Conservation (phyloP, 129 eudicot genomes). For the Dittrichia graveolens region DNA sequence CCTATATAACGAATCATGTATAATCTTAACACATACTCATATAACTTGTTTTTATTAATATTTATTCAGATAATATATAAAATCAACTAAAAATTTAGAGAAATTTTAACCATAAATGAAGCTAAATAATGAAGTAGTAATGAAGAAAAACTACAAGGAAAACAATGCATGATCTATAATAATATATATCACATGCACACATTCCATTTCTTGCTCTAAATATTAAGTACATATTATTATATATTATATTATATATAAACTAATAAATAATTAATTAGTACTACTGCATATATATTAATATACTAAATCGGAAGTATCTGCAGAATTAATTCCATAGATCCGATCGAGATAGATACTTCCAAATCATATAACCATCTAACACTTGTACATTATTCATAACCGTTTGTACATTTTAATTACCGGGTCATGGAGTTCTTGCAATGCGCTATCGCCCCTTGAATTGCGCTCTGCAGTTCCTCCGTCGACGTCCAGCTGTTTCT, state of each 20-base stretch:
- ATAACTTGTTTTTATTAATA: too few species aligned
- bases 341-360: slow-evolving; percentile 12
- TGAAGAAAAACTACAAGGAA: slow-evolving; percentile 2
- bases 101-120: slow-evolving; percentile 19
- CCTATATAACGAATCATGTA: not conserved
- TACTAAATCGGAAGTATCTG: not conserved
- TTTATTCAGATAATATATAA: too few species aligned
- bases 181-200: slow-evolving; percentile 20
- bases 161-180: slow-evolving; percentile 19
- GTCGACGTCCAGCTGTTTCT: slow-evolving; percentile 43
- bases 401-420: slow-evolving; percentile 12
- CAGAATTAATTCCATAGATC: slow-evolving; percentile 6
- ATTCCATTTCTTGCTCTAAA: slow-evolving; percentile 14
- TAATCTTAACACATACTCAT: too few species aligned
- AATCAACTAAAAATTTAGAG: not conserved
- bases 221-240: not conserved
- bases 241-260: not conserved
- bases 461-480: slow-evolving; percentile 89
- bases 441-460: slow-evolving; percentile 89
- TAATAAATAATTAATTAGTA: not conserved
- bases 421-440: slow-evolving; percentile 81
- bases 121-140: slow-evolving; percentile 20
- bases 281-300: not conserved
- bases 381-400: not conserved
- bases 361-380: not conserved